A percentile compares a stretch with the other conserved stretches of the same genome.
Conservation (phyloP, 768 basidiomycete species). For the Mrakia gelida region DNA sequence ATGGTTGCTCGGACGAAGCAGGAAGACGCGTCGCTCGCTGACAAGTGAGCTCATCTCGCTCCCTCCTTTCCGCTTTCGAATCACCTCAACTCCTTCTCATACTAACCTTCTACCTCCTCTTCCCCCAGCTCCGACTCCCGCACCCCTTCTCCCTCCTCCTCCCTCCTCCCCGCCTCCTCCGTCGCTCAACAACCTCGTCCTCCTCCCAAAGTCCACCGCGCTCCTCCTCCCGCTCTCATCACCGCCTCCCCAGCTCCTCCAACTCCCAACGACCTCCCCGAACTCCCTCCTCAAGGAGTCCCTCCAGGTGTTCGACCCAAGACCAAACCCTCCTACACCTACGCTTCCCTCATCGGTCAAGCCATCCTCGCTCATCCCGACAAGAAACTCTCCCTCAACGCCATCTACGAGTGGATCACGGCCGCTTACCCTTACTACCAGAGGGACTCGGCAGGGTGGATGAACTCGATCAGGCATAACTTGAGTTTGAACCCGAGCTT, state of each 20-base stretch:
- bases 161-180: constrained; percentile 3
- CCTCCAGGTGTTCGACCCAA: constrained; percentile 79
- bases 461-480: constrained; percentile 47
- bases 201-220: not conserved
- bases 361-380: constrained; percentile 80
- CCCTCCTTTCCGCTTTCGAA: not conserved
- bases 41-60: not conserved
- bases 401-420: constrained; percentile 95
- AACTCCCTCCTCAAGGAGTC: constrained; percentile 49
- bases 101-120: too few relatives aligned
- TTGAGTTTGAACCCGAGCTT: constrained; percentile 42
- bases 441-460: constrained; percentile 86
- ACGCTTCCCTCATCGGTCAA: constrained; percentile 92
- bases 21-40: too few relatives aligned
- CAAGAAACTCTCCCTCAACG: constrained; percentile 81
- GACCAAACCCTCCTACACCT: constrained; percentile 78
- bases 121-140: not conserved
- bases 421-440: constrained; percentile 90
- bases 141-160: not conserved
- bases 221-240: not conserved
- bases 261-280: not conserved
- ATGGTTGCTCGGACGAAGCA: too few relatives aligned
- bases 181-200: not conserved
- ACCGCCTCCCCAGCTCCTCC: not conserved
- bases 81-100: not conserved